Conservation (phyloP, 495 filamentous ascomycete species). For the Xylaria scruposa region DNA sequence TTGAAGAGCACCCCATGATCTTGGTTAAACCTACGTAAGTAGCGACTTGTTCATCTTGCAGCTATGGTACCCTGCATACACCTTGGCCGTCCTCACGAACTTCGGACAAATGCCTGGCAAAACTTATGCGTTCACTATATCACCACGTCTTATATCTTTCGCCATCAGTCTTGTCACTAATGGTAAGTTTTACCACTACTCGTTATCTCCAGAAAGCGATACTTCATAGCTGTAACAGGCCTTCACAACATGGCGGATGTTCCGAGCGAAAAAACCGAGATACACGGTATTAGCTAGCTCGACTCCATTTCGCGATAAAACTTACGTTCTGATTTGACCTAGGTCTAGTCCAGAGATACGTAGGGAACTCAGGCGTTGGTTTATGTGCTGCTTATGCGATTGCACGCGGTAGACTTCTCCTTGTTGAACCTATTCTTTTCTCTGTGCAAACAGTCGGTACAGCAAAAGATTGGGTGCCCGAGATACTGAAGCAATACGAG, state of each 20-base stretch:
- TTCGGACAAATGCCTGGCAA: background rate
- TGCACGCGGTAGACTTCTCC: background rate
- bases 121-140: background rate
- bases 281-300: background rate
- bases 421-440: background rate
- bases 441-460: no score
- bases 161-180: background rate
- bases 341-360: background rate
- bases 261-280: background rate
- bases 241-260: background rate
- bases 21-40: no score
- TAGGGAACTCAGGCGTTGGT: background rate
- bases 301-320: background rate
- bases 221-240: background rate
- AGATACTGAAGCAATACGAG: background rate
- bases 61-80: no score
- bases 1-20: no score
- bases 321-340: background rate
- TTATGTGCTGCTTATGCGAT: background rate
- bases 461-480: background rate
- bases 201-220: background rate
- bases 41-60: background rate
- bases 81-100: background rate
- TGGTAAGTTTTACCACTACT: background rate
- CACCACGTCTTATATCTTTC: background rate